phyloP scores from a whole-genome alignment of 257 asterid species.

The Rehmannia glutinosa region DNA sequence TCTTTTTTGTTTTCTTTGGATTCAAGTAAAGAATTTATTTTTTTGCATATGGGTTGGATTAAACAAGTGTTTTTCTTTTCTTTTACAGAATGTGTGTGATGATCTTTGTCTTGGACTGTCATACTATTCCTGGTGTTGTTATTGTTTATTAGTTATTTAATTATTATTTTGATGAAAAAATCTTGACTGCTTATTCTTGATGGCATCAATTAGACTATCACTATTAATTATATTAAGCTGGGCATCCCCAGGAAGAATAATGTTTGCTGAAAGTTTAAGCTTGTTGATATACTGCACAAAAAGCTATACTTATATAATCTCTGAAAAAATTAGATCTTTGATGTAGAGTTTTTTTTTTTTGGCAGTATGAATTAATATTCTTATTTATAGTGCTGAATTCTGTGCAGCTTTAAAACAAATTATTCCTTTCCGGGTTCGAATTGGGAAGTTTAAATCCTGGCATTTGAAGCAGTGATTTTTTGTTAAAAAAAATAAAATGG shows the following conservation, averaged over 20 bases:
- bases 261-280: slow-evolving; percentile 27
- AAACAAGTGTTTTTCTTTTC: neutral
- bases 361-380: neutral
- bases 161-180: neutral
- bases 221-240: no score
- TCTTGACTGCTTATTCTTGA: no score
- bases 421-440: slow-evolving; percentile 12
- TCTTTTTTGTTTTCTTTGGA: no score
- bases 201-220: no score
- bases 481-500: slow-evolving; percentile 30
- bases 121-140: neutral
- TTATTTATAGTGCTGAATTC: neutral
- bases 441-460: neutral
- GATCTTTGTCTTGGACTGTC: slow-evolving; percentile 4
- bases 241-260: neutral
- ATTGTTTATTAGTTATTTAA: neutral
- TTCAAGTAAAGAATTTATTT: slow-evolving; percentile 13
- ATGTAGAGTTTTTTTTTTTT: neutral
- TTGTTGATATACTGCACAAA: neutral
- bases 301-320: neutral
- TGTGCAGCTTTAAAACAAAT: slow-evolving; percentile 19
- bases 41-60: slow-evolving; percentile 7
- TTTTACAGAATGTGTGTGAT: neutral
- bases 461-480: neutral
- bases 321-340: neutral